Conservation (phyloP, 768 basidiomycete species). For the Mrakia gelida region DNA sequence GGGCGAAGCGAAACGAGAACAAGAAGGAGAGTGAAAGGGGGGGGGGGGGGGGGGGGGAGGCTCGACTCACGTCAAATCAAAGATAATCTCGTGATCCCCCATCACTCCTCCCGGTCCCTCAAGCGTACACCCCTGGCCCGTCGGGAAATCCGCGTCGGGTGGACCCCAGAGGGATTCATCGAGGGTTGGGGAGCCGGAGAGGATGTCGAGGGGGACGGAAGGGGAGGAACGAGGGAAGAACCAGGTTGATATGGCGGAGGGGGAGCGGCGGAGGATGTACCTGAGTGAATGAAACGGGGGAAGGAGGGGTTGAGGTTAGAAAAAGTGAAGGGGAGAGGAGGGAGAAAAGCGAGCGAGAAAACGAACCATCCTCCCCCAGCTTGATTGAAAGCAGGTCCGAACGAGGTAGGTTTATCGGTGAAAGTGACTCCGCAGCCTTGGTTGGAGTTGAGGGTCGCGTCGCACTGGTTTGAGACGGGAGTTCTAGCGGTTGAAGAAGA, state of each 20-base stretch:
- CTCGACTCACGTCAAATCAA: slow-evolving; percentile 36
- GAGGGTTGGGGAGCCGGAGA: slow-evolving; percentile 54
- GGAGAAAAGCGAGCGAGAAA: too few species aligned
- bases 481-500: slow-evolving; percentile 32
- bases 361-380: slow-evolving; percentile 66
- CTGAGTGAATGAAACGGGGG: too few species aligned
- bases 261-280: slow-evolving; percentile 79
- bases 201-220: slow-evolving; percentile 71
- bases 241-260: slow-evolving; percentile 68
- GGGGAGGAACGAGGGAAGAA: slow-evolving; percentile 59
- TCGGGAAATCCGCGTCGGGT: slow-evolving; percentile 74
- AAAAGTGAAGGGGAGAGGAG: too few species aligned
- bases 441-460: slow-evolving; percentile 41
- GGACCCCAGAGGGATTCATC: slow-evolving; percentile 69
- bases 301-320: too few species aligned
- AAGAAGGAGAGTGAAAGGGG: slow-evolving; percentile 50
- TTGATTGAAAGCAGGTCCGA: slow-evolving; percentile 77
- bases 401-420: slow-evolving; percentile 54
- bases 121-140: slow-evolving; percentile 44
- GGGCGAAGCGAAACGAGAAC: slow-evolving; percentile 47
- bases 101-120: slow-evolving; percentile 1
- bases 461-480: slow-evolving; percentile 43
- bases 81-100: slow-evolving; percentile 9
- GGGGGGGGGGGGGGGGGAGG: too few species aligned
- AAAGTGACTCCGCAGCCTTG: slow-evolving; percentile 74